A percentile compares a stretch with the other conserved stretches of the same genome.
phyloP scores from a whole-genome alignment of 257 asterid genomes.

The Solanum pennellii region DNA sequence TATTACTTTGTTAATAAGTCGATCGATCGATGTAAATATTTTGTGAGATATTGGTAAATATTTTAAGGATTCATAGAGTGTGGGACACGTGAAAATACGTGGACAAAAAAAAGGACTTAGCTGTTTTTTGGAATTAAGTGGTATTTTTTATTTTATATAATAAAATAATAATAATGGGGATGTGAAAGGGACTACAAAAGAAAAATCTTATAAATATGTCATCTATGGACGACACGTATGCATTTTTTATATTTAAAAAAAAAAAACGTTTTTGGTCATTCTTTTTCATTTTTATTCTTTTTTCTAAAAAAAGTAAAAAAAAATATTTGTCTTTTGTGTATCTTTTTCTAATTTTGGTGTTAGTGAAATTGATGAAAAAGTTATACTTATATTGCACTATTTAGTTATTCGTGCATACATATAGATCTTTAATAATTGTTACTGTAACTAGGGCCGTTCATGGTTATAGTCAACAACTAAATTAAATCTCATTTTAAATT shows the following conservation, averaged over 20 bases:
- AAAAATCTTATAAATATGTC: neutral
- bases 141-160: neutral
- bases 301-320: neutral
- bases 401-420: neutral
- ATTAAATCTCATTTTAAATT: no score
- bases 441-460: no score
- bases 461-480: no score
- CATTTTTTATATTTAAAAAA: neutral
- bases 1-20: neutral
- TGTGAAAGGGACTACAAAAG: neutral
- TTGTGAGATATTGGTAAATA: neutral
- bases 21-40: neutral
- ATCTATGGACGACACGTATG: slow-evolving; percentile 25
- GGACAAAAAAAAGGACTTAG: slow-evolving; percentile 3
- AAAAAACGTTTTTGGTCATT: no score
- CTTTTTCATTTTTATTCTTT: neutral
- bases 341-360: neutral
- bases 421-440: neutral
- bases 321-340: neutral
- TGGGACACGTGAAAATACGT: slow-evolving; percentile 35
- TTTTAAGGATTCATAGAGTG: neutral
- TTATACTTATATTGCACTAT: neutral
- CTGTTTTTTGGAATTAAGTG: slow-evolving; percentile 21
- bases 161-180: neutral
- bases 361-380: neutral